phyloP scores from a whole-genome alignment of 2,329 filamentous ascomycete species.

The Colletotrichum sublineola region DNA sequence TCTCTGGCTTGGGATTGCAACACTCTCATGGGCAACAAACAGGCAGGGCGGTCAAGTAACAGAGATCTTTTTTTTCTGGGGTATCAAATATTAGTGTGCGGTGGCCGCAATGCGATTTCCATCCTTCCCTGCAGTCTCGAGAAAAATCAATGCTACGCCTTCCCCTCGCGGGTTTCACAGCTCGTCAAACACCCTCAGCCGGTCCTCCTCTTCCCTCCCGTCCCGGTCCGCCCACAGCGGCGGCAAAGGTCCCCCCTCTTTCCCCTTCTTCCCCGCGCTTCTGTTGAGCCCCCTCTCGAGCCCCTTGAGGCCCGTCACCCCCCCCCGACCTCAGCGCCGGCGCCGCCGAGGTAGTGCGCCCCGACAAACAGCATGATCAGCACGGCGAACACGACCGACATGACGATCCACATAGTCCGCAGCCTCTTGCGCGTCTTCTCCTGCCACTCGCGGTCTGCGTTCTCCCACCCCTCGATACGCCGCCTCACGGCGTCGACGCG shows the following conservation, averaged over 20 bases:
- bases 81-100: conserved; percentile 35
- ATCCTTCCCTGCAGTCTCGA: not conserved
- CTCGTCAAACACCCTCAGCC: conserved; percentile 61
- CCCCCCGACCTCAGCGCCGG: conserved; percentile 10
- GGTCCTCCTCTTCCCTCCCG: conserved; percentile 50
- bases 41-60: not conserved
- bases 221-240: conserved; percentile 46
- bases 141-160: not conserved
- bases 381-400: conserved; percentile 62
- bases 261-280: conserved; percentile 1
- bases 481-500: conserved; percentile 74
- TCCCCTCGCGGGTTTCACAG: conserved; percentile 49
- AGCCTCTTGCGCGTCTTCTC: conserved; percentile 75
- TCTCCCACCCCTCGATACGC: conserved; percentile 77
- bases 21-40: not conserved
- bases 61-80: conserved; percentile 12
- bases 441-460: conserved; percentile 75
- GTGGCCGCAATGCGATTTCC: not conserved
- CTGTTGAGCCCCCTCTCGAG: conserved; percentile 26
- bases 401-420: conserved; percentile 73
- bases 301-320: not conserved
- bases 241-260: conserved; percentile 34
- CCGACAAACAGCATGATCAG: conserved; percentile 59
- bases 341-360: conserved; percentile 48
- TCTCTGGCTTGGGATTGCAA: not conserved